Evolutionary conservation across 1,284 basidiomycete species (phyloP), one percentile per base, ranked within the genome.

Genomic region (Ustilago bromivora): DNA sequence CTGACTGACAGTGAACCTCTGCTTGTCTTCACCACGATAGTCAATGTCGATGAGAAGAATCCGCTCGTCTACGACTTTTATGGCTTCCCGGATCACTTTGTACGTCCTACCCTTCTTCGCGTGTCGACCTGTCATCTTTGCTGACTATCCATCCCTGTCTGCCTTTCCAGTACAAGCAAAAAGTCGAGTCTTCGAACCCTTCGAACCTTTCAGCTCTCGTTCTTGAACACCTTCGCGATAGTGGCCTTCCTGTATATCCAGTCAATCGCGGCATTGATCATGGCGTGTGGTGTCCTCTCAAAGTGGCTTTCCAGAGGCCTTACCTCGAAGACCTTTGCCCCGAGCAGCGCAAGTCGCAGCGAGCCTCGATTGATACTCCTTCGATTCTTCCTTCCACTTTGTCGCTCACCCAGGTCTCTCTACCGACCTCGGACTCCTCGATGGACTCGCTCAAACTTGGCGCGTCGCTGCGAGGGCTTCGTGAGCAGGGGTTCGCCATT

Each of bases 41-140:
- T 82, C 13, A 77, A 88, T 53, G 87, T 87, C 66, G 82, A 79
- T 35, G 84, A 87, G 57, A 28, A 56, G 3, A 71, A 81, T 54
- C 87, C 87, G 0, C 79, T 88, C 36, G 79, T 88, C 41, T 88
- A 88, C 80, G 88, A 89, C 78, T 89, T 88, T 65, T 88, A 88
- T 77, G 79, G 79, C 60, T 89, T 89, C 23, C 76, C 76, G 2
- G 58, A 62, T 35, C 59, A 71, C 51, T 78, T 67, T 32, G 72
- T 75, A 47, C 61, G 72, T 64, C 1, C 23, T 17, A 34, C 3
- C n/a, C n/a, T 28, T 12, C 28, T 3, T 8, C 10, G 15, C 28
- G 19, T 31, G 2, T 9, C n/a, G 8, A 19, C 13, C 17, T 9
- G 13, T 10, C 17, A 40, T 17, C 34, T 13, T 40, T 7, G 31